Evolutionary conservation across 495 filamentous ascomycete species (phyloP), one percentile per base, ranked within the genome.

Genomic region (Aspergillus ellipticus): DNA sequence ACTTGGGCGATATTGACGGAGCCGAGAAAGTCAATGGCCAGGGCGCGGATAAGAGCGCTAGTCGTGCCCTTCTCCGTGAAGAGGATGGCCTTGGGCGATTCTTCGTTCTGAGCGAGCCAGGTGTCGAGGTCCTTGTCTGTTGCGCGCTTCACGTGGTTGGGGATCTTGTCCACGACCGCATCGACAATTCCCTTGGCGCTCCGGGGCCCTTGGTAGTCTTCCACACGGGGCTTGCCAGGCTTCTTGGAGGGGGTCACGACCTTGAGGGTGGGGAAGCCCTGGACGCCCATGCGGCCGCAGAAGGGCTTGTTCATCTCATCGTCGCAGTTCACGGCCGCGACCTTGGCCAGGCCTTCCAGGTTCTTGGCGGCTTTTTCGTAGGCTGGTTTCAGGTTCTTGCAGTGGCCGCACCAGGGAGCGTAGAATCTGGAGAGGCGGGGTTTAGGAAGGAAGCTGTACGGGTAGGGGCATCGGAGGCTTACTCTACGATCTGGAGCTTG

Each of bases 241-340:
- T 88, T 91, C 71, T 92, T 93, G 49, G 83, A 83, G 0, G 94
- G 95, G 39, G 83, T 85, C 59, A 97, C 82, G 54, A 96, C 93
- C 80, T 99, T 99, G 52, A 99, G 77, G 1, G 94, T 97, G 2
- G 94, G 94, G 78, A 97, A 99, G 41, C 94, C 94, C 74, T 96
- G 81, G 20, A 99, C 85, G 45, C 93, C 94, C 85, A 97, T 90
- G 49, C 76, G 71, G 37, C 89, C 84, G 70, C 94, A 99, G 62
- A 97, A 82, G 3, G 79, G 77, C 72, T 97, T 97, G 78, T 99
- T 99, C 50, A 78, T 77, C 39, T 97, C 95, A 22, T 96, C 92
- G 60, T 97, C 94, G 73, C 94, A 99, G 70, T 99, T 89, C 60
- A 99, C 79, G 29, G 94, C 94, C 11, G 89, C 95, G 26, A 97